Evolutionary conservation across 179 eudicot genomes (phyloP).

Genomic region (Camellia oleifera): DNA sequence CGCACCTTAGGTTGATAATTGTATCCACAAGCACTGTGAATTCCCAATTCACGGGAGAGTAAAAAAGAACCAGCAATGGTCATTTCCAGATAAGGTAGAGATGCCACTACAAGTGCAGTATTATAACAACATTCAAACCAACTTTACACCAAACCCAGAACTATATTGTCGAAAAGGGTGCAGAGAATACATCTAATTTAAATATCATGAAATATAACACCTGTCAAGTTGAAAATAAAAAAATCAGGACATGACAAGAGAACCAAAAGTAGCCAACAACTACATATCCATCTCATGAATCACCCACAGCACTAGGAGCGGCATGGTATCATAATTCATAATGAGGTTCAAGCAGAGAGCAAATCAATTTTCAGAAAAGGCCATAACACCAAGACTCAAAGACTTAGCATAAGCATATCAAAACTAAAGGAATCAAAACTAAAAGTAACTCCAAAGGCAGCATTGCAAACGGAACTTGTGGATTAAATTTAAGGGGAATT

Average conservation of each 20-base stretch:
- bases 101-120: conserved; percentile 9
- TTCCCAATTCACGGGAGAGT: conserved; percentile 40
- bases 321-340: background rate
- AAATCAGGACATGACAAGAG: background rate
- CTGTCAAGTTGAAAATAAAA: background rate
- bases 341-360: conserved; percentile 8
- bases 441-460: background rate
- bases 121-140: conserved; percentile 12
- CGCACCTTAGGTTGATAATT: conserved; percentile 44
- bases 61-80: conserved; percentile 62
- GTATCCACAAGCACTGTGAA: conserved; percentile 35
- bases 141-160: background rate
- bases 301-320: background rate
- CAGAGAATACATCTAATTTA: conserved; percentile 1
- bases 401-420: background rate
- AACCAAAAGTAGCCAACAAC: background rate
- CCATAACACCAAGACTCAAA: background rate
- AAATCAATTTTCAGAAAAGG: background rate
- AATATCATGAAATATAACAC: background rate
- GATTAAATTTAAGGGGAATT: background rate
- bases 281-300: background rate
- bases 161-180: background rate
- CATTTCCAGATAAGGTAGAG: conserved; percentile 32
- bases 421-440: background rate
- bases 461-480: background rate